phyloP scores from a whole-genome alignment of 192 early-diverging fungal species.

The Dispira parvispora region DNA sequence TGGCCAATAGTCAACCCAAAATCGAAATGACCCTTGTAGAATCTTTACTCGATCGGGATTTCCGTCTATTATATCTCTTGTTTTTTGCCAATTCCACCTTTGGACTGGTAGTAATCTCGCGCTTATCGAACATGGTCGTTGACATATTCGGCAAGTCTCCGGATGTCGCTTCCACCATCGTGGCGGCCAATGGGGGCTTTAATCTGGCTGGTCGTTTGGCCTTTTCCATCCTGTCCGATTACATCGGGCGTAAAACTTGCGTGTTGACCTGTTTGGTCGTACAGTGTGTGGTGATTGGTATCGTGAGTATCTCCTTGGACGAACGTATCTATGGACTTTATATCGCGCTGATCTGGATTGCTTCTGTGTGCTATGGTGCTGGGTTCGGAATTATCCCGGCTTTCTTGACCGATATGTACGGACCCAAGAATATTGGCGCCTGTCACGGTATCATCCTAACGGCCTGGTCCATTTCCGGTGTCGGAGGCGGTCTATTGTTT shows the following conservation, averaged over 20 bases:
- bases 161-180: conserved; percentile 25
- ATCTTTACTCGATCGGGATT: conserved; percentile 36
- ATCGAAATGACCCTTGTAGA: conserved; percentile 33
- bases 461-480: conserved; percentile 52
- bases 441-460: conserved; percentile 61
- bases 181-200: conserved; percentile 41
- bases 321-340: conserved; percentile 33
- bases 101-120: conserved; percentile 40
- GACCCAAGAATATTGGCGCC: conserved; percentile 53
- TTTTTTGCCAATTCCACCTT: conserved; percentile 43
- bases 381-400: conserved; percentile 64
- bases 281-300: conserved; percentile 36
- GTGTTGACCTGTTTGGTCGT: conserved; percentile 36
- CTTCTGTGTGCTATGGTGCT: conserved; percentile 54
- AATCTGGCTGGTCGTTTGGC: conserved; percentile 40
- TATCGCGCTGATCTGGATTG: conserved; percentile 34
- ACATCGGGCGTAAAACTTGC: conserved; percentile 39
- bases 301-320: conserved; percentile 37
- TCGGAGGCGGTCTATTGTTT: conserved; percentile 50
- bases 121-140: conserved; percentile 33
- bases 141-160: conserved; percentile 28
- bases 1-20: conserved; percentile 13
- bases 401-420: conserved; percentile 61
- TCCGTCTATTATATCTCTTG: conserved; percentile 38
- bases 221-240: conserved; percentile 33